Conservation (phyloP, 805 yeast genomes). For the Saccharomyces mikatae region DNA sequence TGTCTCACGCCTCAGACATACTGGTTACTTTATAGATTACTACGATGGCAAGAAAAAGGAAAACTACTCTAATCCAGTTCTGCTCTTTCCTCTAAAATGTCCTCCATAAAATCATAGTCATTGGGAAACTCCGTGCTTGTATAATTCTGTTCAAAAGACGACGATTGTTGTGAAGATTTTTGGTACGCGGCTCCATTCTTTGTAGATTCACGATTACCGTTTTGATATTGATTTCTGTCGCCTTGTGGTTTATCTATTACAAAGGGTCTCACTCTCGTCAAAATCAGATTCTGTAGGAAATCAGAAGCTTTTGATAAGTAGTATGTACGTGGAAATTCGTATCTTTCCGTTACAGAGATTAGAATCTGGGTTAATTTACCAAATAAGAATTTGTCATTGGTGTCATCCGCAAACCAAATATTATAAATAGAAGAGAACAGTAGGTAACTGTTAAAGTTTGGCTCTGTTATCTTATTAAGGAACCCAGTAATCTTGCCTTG, state of each 20-base stretch:
- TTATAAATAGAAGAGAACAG: constrained; percentile 5
- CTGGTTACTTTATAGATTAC: neutral
- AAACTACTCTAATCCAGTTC: neutral
- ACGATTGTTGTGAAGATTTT: neutral
- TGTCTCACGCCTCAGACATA: neutral
- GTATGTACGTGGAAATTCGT: constrained; percentile 7
- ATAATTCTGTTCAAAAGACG: neutral
- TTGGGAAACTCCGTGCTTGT: neutral
- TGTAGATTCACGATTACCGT: neutral
- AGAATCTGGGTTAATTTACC: constrained; percentile 11
- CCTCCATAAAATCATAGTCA: neutral
- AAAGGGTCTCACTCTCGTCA: neutral
- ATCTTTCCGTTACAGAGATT: constrained; percentile 6
- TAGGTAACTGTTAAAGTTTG: constrained; percentile 8
- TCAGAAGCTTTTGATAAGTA: constrained; percentile 7
- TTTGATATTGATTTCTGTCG: neutral
- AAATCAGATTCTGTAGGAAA: neutral
- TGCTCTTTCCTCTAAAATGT: neutral
- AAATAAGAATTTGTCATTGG: constrained; percentile 10
- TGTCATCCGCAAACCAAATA: constrained; percentile 9
- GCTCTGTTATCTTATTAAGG: constrained; percentile 10
- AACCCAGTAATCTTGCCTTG: constrained; percentile 10
- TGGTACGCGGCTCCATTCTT: neutral
- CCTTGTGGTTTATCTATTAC: neutral
- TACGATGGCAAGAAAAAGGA: neutral